These are phyloP conservation scores for Sutorius eximius DNA, from an alignment of 1,284 basidiomycete genomes.

Conservation along the genomic window DNA sequence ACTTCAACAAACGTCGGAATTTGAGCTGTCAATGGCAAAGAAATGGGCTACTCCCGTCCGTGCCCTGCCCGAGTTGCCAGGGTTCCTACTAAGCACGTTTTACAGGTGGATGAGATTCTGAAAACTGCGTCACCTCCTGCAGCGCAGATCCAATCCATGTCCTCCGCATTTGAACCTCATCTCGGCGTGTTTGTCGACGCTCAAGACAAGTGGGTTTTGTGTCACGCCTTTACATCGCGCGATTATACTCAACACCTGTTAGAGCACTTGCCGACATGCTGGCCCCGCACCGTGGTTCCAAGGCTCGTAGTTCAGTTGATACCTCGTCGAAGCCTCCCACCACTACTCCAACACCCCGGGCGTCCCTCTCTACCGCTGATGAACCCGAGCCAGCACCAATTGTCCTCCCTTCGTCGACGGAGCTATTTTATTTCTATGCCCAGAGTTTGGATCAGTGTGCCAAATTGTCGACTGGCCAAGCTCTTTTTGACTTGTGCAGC, in stretches of 20 bases:
- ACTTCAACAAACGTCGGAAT: slow-evolving; percentile 82
- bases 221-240: not conserved
- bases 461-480: slow-evolving; percentile 78
- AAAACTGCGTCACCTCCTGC: slow-evolving; percentile 50
- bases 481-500: slow-evolving; percentile 75
- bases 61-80: slow-evolving; percentile 4
- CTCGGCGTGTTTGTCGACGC: slow-evolving; percentile 94
- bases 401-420: slow-evolving; percentile 91
- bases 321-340: slow-evolving; percentile 27
- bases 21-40: slow-evolving; percentile 76
- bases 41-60: slow-evolving; percentile 79
- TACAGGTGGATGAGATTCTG: slow-evolving; percentile 63
- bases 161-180: slow-evolving; percentile 88
- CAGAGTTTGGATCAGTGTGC: slow-evolving; percentile 94
- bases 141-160: slow-evolving; percentile 61
- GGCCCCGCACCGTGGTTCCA: slow-evolving; percentile 66
- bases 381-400: slow-evolving; percentile 54
- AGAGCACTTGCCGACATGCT: slow-evolving; percentile 84
- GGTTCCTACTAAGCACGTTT: not conserved
- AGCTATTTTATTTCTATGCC: slow-evolving; percentile 96
- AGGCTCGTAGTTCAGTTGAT: slow-evolving; percentile 71
- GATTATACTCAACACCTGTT: not conserved
- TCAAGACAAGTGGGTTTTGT: slow-evolving; percentile 77
- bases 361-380: slow-evolving; percentile 43
- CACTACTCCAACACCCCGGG: slow-evolving; percentile 38